Base-by-base conservation (phyloP, 225 moss, liverwort and hornwort species). In the Climacium dendroides region DNA sequence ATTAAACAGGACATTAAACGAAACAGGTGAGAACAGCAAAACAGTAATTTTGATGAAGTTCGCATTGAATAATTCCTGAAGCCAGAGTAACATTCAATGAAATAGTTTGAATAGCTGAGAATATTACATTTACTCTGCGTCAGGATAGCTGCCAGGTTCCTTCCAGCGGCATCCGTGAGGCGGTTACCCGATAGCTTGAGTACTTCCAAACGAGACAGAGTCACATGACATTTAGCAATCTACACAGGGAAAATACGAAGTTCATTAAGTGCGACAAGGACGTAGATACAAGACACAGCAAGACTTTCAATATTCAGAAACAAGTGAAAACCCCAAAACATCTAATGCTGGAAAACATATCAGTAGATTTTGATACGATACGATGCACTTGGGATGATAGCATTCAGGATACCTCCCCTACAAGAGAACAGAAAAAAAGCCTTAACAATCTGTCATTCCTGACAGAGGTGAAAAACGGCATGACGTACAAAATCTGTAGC, bases 81-180 rank as follows among this genome's bases (percentile, higher is more conserved):
- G 47, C 57, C 84, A 76, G 53, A 82, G 43, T 57, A 83, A 24
- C 28, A 55, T 74, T 48, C 80, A 20, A 80, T 66, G 60, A 54
- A 74, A 75, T 26, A 80, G 43, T 77, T 76, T 69, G 69, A 87
- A 67, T 80, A 84, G 65, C 86, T 65, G 81, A 86, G 84, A 77
- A 22, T 41, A 59, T 71, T 78, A 96, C 98, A 95, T 94, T 93
- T 93, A 79, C 92, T 93, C 87, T 95, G 90, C 81, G 93, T 89
- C 61, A 99, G 65, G 57, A 99, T 95, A 57, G 85, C 84, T 79
- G 95, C 94, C 85, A 99, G 88, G 86, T 95, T 95, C 82, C 98
- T 95, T 85, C 93, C 95, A 89, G 95, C 97, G 80, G 96, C 96
- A 90, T 99, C 97, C 58, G 98, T 97, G 62, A 99, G 96, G 83